Percentiles rank a stretch among this genome's conserved stretches.
phyloP scores from a whole-genome alignment of 345 rosid genomes.

The Boechera retrofracta region DNA sequence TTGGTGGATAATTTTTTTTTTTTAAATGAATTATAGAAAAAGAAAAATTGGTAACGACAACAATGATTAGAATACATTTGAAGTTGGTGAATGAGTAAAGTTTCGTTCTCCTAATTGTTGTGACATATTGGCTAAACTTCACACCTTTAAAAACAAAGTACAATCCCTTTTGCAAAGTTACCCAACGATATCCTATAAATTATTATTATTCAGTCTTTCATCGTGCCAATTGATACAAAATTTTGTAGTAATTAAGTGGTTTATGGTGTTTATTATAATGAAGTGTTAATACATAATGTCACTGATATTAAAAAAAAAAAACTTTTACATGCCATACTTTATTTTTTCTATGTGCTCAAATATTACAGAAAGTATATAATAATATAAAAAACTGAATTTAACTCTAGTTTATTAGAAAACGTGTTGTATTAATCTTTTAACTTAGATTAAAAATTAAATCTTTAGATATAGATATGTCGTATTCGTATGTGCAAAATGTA shows the following conservation, averaged over 20 bases:
- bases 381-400: background rate
- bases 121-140: conserved; percentile 34
- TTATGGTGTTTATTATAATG: background rate
- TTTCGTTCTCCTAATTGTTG: conserved; percentile 36
- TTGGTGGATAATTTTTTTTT: conserved; percentile 28
- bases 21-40: conserved; percentile 6
- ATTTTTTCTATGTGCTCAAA: background rate
- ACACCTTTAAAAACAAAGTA: conserved; percentile 21
- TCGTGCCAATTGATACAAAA: background rate
- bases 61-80: conserved; percentile 33
- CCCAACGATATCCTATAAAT: background rate
- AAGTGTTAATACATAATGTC: no score
- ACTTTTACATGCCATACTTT: no score
- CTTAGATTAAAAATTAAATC: background rate
- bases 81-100: conserved; percentile 42
- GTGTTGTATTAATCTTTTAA: background rate
- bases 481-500: conserved; percentile 12
- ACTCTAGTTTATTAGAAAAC: background rate
- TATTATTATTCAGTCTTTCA: background rate
- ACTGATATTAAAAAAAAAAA: no score
- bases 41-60: conserved; percentile 22
- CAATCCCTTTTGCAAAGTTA: conserved; percentile 36
- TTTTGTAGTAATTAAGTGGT: background rate
- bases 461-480: background rate
- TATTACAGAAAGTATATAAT: background rate